Conservation (phyloP, 2,329 filamentous ascomycete species). For the Colletotrichum lupini region DNA sequence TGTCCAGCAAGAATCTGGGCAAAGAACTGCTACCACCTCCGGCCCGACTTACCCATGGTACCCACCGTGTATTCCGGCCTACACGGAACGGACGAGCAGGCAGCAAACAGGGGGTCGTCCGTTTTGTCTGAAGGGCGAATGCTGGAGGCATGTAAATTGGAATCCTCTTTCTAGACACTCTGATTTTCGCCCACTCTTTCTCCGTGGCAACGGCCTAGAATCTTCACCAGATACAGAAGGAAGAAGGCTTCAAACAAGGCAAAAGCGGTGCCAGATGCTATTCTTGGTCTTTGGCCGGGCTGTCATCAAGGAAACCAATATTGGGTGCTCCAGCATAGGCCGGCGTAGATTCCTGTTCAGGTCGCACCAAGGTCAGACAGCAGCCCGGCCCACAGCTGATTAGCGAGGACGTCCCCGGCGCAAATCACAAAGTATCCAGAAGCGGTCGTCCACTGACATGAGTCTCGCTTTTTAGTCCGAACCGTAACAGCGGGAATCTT, state of each 20-base stretch:
- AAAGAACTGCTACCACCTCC: background rate
- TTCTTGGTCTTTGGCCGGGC: slow-evolving; percentile 15
- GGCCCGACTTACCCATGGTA: slow-evolving; percentile 6
- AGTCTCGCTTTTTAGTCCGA: slow-evolving; percentile 1
- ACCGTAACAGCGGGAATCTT: slow-evolving; percentile 1
- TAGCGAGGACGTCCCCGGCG: slow-evolving; percentile 36
- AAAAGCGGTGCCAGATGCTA: slow-evolving; percentile 12
- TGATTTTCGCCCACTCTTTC: background rate
- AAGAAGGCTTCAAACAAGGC: slow-evolving; percentile 21
- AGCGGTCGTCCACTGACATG: background rate
- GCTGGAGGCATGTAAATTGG: background rate
- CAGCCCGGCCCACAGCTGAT: slow-evolving; percentile 31
- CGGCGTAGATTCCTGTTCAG: slow-evolving; percentile 33
- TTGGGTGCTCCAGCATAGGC: slow-evolving; percentile 10
- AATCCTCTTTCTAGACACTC: background rate
- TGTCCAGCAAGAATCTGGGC: background rate
- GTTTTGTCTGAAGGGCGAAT: background rate
- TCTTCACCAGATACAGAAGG: background rate
- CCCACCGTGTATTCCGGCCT: slow-evolving; percentile 4
- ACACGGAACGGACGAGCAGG: slow-evolving; percentile 4
- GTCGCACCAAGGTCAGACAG: slow-evolving; percentile 32
- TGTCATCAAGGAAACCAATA: slow-evolving; percentile 22
- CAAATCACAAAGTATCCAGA: slow-evolving; percentile 28
- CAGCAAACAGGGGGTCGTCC: background rate
- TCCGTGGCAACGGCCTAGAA: background rate